Base-by-base conservation (phyloP, 2,329 filamentous ascomycete species). In the Bipolaris gigantea region DNA sequence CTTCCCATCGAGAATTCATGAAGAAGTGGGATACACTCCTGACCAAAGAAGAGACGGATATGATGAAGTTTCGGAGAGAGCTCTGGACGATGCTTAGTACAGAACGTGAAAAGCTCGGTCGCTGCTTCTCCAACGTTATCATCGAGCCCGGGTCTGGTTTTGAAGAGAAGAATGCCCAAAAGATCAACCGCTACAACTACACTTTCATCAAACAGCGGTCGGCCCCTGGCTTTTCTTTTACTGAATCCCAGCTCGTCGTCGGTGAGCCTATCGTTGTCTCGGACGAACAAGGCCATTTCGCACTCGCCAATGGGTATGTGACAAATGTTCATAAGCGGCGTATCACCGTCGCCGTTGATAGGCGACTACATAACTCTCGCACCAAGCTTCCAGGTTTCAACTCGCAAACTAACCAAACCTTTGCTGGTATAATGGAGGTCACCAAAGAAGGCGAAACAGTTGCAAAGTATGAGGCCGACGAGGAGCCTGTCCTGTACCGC, bases 251-350 rank as follows among this genome's bases (percentile, higher is more conserved):
- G 66, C 83, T 99, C 27, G 85, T 81, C 1, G 81, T 90, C 23
- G 93, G 93, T 38, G 94, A 99, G 68, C 93, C 94, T 0, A 87
- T 97, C 45, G 94, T 99, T n/a, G 84, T 99, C 3, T 97, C 94
- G 0, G 94, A 97, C 64, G 94, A 99, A 73, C 82, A 90, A 56
- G 94, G 94, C 0, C 94, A 99, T 72, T 99, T 96, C 77, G 93
- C 93, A 0, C 82, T 99, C 35, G 92, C 93, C 0, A 91, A 96
- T 62, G 94, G 94, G 2, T 99, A 90, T 65, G 89, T 97, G 8
- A 89, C 89, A 0, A 84, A 89, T 34, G 86, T 95, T 27, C 85
- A 84, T 54, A 89, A 87, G 68, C 83, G 85, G 38, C 83, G 86
- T 56, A 91, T 99, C 61, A 90, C 86, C 13, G 91, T 97, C 15